Evolutionary conservation across 225 moss, liverwort and hornwort genomes (phyloP), one percentile per base, ranked within the genome.

Genomic region (Physcomitrium patens): DNA sequence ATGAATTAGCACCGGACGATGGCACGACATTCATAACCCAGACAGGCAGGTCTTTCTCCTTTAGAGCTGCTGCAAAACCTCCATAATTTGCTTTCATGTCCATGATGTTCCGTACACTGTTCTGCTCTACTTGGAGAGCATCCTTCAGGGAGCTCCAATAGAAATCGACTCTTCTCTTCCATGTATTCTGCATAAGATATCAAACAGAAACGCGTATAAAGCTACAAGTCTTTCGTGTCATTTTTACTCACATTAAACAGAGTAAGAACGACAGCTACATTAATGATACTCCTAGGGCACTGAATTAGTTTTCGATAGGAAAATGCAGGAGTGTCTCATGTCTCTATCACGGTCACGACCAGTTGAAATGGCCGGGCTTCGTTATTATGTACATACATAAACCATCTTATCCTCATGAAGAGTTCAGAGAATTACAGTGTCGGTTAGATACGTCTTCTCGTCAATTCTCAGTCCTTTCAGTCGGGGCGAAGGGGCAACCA

Each of bases 11-110:
- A 28, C 83, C 91, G 70, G 75, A 53, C 27, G 91, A 81, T 41
- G 93, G 87, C 43, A 95, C 93, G 45, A 90, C 95, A 72, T 99
- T 99, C 97, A 99, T 99, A 51, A 90, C 90, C 97, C 97, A 99
- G 20, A 99, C 90, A 55, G 93, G 93, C 54, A 92, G 65, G 64
- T 83, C 87, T 12, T 75, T 87, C 14, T 86, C 87, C 42, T 60
- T 76, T 14, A 94, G 83, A 56, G 93, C 97, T 46, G 90, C 89
- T 59, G 94, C 91, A 80, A 95, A 99, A 61, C 97, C 90, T 59
- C 97, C 97, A 65, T 85, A 91, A 52, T 84, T 85, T 13, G 97
- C 91, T 68, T 99, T 95, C 97, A 99, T 99, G 56, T 99, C 97
- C 97, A 99, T 91, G 15, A 95, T 74, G 53, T 99, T 99, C 42